Evolutionary conservation across 139 green algal species (phyloP).

Genomic region (Mychonastes homosphaera): DNA sequence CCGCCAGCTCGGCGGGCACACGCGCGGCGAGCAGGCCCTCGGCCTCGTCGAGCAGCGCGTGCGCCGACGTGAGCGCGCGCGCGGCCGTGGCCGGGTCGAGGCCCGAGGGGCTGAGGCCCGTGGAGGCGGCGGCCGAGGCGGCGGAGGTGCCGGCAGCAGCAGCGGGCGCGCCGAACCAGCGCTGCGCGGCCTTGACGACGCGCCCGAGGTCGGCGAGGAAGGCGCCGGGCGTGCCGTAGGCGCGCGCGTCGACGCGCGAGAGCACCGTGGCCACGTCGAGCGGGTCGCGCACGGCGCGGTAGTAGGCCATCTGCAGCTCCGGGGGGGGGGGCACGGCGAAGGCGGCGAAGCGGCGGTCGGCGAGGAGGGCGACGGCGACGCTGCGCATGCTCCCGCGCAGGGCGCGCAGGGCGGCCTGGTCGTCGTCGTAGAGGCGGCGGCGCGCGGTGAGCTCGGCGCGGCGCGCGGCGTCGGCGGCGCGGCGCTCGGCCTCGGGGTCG

Average conservation of each 20-base stretch:
- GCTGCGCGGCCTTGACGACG: conserved; percentile 26
- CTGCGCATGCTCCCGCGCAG: conserved; percentile 60
- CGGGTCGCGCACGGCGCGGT: conserved; percentile 19
- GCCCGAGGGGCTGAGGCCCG: neutral
- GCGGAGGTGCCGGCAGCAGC: too few relatives aligned
- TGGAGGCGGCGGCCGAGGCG: neutral
- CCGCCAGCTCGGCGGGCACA: too few relatives aligned
- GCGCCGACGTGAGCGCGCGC: conserved; percentile 25
- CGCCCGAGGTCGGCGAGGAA: conserved; percentile 51
- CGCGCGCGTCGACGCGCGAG: conserved; percentile 37
- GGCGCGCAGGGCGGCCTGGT: conserved; percentile 38
- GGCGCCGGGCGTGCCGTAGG: conserved; percentile 36
- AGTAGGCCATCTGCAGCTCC: neutral
- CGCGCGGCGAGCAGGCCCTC: conserved; percentile 15
- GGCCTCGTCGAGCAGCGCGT: conserved; percentile 35
- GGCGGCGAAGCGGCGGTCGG: conserved; percentile 35
- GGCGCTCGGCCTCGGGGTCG: too few relatives aligned
- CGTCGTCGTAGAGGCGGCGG: conserved; percentile 51
- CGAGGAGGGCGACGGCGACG: conserved; percentile 42
- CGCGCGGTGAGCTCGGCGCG: too few relatives aligned
- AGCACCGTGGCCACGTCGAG: conserved; percentile 66
- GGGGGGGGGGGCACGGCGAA: conserved; percentile 33
- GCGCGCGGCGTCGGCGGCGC: too few relatives aligned
- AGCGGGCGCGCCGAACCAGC: neutral
- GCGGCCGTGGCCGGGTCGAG: neutral